Base-by-base conservation (phyloP, 2,329 filamentous ascomycete species). In the Cladobotryum mycophilum region DNA sequence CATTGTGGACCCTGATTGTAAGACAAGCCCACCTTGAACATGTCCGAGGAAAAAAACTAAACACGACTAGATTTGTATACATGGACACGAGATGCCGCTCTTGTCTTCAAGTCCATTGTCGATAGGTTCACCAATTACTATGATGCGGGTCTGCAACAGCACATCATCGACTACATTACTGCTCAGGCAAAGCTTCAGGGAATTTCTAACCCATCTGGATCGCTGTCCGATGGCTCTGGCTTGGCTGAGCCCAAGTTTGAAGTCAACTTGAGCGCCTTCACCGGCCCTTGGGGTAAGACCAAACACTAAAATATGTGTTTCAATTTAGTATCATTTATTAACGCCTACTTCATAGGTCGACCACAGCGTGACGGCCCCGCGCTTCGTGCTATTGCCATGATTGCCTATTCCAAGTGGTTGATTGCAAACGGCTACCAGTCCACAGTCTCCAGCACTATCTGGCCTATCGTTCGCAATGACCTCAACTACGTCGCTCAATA, bases 361-460 rank as follows among this genome's bases (percentile, higher is more conserved):
- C 88, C 88, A 12, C 88, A 93, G 67, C 77, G 85, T 40, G 88
- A 93, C 66, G 88, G 88, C 0, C 88, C 89, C 20, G 81, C 88
- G 18, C 76, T 93, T 37, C 78, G 89, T 46, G 88, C 87, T 1
- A 88, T 82, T 42, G 81, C 88, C 2, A 67, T 93, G 60, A 84
- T 87, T 48, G 75, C 75, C 0, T 93, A 91, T 62, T 79, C 84
- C 6, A 82, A 84, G 61, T 89, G 85, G 80, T 71, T 92, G 25
- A 70, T 89, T 45, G 70, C 70, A 41, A 85, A 88, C 54, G 85
- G 82, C 8, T 81, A 84, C 60, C 71, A 81, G 11, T 72, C 71
- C 2, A 78, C 77, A 1, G 84, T 80, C 2, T 68, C 67, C 4
- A 65, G 71, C 42, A 74, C 79, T 41, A 70, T 88, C 41, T 91